Evolutionary conservation across 345 rosid species (phyloP).

Genomic region (Linum trigynum): DNA sequence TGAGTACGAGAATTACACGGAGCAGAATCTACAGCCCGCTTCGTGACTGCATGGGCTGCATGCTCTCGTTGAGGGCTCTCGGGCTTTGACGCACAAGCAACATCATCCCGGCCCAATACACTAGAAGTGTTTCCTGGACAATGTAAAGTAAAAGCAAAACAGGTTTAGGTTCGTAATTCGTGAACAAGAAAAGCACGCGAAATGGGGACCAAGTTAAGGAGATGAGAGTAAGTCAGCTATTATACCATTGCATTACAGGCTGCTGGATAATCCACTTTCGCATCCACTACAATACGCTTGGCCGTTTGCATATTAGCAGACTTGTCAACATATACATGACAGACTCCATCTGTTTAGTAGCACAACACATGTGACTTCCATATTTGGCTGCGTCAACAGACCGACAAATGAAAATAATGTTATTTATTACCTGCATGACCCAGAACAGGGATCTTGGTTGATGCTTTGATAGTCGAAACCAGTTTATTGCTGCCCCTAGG

Average conservation of each 20-base stretch:
- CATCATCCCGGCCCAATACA: constrained; percentile 37
- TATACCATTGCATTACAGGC: too few relatives aligned
- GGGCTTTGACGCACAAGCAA: too few relatives aligned
- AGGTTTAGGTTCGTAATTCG: background rate
- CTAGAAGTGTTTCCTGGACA: constrained; percentile 86
- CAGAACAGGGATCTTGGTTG: constrained; percentile 94
- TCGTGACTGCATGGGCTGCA: too few relatives aligned
- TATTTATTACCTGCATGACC: constrained; percentile 75
- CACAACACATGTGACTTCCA: constrained; percentile 10
- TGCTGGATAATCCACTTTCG: constrained; percentile 91
- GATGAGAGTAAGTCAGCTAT: constrained; percentile 9
- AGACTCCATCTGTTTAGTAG: too few relatives aligned
- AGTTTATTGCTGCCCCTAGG: too few relatives aligned
- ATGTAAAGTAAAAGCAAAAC: background rate
- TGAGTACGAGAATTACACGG: too few relatives aligned
- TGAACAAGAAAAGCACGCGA: constrained; percentile 2
- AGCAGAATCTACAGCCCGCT: too few relatives aligned
- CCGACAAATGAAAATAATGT: background rate
- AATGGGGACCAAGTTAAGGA: background rate
- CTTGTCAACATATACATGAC: too few relatives aligned
- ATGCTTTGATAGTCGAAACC: too few relatives aligned
- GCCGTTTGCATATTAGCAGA: constrained; percentile 78
- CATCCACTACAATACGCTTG: constrained; percentile 71
- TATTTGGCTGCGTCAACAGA: too few relatives aligned
- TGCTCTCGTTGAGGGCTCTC: too few relatives aligned